Evolutionary conservation across 2,329 filamentous ascomycete genomes (phyloP).

Genomic region (Xylaria sp.): DNA sequence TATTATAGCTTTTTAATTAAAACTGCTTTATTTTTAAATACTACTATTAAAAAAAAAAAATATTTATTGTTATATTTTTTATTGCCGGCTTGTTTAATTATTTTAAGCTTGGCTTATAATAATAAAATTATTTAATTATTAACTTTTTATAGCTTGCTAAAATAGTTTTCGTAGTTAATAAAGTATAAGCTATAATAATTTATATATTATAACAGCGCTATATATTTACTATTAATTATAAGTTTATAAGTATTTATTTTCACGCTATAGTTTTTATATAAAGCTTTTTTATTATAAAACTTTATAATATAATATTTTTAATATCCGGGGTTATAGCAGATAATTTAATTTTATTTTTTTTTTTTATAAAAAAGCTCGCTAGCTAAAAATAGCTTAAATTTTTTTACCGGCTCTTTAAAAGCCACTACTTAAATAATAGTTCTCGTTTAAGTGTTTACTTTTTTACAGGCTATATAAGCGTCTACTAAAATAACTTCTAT

Average conservation of each 20-base stretch:
- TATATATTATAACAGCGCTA: not conserved
- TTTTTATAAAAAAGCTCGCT: no score
- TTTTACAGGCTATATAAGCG: no score
- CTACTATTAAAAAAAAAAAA: no score
- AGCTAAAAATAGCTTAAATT: no score
- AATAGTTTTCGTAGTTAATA: conserved; percentile 11
- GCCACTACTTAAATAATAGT: no score
- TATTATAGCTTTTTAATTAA: conserved; percentile 4
- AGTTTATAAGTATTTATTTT: conserved; percentile 9
- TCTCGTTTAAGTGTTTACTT: no score
- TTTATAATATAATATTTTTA: conserved; percentile 10
- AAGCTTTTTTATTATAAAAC: conserved; percentile 7
- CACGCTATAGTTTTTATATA: conserved; percentile 18
- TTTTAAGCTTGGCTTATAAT: conserved; percentile 15
- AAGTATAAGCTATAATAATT: conserved; percentile 8
- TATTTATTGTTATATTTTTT: no score
- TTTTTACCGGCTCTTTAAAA: no score
- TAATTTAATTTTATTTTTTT: not conserved
- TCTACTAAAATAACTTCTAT: no score
- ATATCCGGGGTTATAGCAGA: not conserved
- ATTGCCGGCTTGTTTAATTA: no score
- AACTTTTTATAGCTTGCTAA: conserved; percentile 7
- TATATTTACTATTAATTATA: conserved; percentile 15
- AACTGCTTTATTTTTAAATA: no score
- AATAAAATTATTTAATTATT: conserved; percentile 16